Conservation (phyloP, 73 alveolate species). For the Symbiodinium natans region DNA sequence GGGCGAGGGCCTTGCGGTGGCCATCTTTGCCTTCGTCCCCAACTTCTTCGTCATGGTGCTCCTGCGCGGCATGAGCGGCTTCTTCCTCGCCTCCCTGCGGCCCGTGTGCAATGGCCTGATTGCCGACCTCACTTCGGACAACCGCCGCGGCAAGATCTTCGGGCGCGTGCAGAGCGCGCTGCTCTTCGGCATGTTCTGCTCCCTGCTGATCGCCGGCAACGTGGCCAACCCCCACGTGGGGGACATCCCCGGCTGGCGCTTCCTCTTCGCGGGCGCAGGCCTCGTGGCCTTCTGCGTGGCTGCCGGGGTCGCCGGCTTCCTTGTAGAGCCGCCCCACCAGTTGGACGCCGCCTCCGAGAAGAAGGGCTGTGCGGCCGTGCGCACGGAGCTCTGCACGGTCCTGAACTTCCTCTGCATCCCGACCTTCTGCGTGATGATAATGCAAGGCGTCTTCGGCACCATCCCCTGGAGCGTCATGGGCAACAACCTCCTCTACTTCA, state of each 20-base stretch:
- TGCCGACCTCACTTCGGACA: constrained; percentile 89
- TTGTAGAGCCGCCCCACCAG: constrained; percentile 49
- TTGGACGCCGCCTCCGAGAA: constrained; percentile 36
- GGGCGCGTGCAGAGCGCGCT: constrained; percentile 86
- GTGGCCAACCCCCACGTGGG: constrained; percentile 71
- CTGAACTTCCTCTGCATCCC: constrained; percentile 68
- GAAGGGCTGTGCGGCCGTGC: constrained; percentile 77
- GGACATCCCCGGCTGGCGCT: constrained; percentile 77
- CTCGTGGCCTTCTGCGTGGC: constrained; percentile 71
- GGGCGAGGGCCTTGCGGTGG: constrained; percentile 54
- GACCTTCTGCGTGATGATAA: constrained; percentile 85
- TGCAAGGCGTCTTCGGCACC: constrained; percentile 84
- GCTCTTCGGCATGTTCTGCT: constrained; percentile 80
- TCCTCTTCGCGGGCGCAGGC: constrained; percentile 83
- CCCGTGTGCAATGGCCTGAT: constrained; percentile 83
- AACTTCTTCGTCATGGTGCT: constrained; percentile 57
- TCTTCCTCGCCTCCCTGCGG: constrained; percentile 75
- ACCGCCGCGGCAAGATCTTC: constrained; percentile 69
- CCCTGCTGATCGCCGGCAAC: constrained; percentile 68
- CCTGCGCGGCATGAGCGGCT: constrained; percentile 91
- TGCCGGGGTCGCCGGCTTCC: constrained; percentile 47
- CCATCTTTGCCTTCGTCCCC: constrained; percentile 79
- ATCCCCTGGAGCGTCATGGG: constrained; percentile 93
- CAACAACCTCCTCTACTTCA: constrained; percentile 79
- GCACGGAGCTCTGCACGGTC: constrained; percentile 78